Evolutionary conservation across 352 stramenopile genomes (phyloP).

Genomic region (Phytophthora pluvialis): DNA sequence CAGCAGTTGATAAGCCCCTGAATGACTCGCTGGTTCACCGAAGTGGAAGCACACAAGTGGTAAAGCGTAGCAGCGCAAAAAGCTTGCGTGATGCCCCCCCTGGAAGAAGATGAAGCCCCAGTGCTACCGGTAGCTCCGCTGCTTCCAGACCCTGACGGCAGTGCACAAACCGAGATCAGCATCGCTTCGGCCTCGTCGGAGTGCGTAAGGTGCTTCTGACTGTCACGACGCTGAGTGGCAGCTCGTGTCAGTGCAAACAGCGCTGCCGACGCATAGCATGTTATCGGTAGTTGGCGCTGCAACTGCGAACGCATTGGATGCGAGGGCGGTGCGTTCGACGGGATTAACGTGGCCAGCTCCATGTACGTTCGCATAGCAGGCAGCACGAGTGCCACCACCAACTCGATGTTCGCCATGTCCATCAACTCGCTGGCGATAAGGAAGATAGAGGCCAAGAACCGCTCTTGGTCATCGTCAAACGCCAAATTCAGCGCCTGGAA

Average conservation of each 20-base stretch:
- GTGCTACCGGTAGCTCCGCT: background rate
- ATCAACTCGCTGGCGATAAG: conserved; percentile 71
- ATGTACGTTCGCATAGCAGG: conserved; percentile 46
- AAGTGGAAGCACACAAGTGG: conserved; percentile 68
- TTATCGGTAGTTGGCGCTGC: conserved; percentile 48
- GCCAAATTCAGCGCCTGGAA: conserved; percentile 53
- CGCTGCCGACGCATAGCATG: conserved; percentile 52
- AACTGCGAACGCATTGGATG: conserved; percentile 28
- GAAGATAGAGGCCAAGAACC: conserved; percentile 73
- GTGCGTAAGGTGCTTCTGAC: conserved; percentile 50
- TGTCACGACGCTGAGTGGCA: conserved; percentile 60
- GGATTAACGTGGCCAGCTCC: conserved; percentile 13
- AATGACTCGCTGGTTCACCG: conserved; percentile 55
- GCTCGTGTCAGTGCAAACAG: conserved; percentile 64
- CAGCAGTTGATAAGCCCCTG: conserved; percentile 73
- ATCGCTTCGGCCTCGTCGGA: conserved; percentile 46
- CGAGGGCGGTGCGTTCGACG: background rate
- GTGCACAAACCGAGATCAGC: conserved; percentile 61
- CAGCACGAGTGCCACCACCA: conserved; percentile 58
- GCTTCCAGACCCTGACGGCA: conserved; percentile 16
- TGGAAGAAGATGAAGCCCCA: background rate
- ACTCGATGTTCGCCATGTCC: conserved; percentile 62
- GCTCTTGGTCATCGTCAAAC: conserved; percentile 66
- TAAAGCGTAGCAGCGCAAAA: conserved; percentile 82
- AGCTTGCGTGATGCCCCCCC: conserved; percentile 51